These are phyloP conservation scores for Harrya chromipes DNA, from an alignment of 768 basidiomycete species.

Conservation along the genomic window DNA sequence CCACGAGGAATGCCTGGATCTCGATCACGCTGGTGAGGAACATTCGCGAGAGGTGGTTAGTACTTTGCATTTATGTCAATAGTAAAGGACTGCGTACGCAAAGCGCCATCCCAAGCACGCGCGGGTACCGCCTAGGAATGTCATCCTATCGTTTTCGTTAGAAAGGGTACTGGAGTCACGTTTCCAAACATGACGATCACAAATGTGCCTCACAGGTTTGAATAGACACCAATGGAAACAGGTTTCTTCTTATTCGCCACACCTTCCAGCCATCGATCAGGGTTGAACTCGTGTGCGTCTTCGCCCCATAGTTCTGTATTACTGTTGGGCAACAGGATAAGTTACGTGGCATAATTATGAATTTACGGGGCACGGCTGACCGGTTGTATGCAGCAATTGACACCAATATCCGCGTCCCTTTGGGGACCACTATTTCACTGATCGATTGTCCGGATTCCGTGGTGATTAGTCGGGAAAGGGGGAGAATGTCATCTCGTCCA, in stretches of 20 bases:
- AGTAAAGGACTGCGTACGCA: slow-evolving; percentile 17
- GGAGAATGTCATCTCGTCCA: slow-evolving; percentile 45
- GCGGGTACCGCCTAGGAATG: slow-evolving; percentile 24
- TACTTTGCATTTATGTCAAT: background rate
- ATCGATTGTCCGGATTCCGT: slow-evolving; percentile 36
- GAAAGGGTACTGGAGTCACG: background rate
- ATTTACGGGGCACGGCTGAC: slow-evolving; percentile 21
- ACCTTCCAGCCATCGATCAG: slow-evolving; percentile 27
- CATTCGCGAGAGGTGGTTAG: background rate
- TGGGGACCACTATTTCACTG: slow-evolving; percentile 20
- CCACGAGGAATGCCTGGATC: slow-evolving; percentile 57
- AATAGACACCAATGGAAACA: slow-evolving; percentile 26
- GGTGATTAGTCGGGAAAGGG: background rate
- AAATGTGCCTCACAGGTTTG: slow-evolving; percentile 22
- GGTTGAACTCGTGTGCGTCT: slow-evolving; percentile 31
- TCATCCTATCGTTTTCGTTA: slow-evolving; percentile 22
- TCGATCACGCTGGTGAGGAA: slow-evolving; percentile 39
- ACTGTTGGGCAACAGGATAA: slow-evolving; percentile 7
- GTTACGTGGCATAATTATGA: too few relatives aligned
- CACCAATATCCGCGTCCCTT: slow-evolving; percentile 45
- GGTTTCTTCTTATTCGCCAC: slow-evolving; percentile 15
- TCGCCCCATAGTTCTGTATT: slow-evolving; percentile 31
- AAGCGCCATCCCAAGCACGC: slow-evolving; percentile 33
- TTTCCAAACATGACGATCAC: background rate
- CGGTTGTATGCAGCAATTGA: slow-evolving; percentile 30